Conservation (phyloP, 1,284 basidiomycete species). For the Moesziomyces sp. region DNA sequence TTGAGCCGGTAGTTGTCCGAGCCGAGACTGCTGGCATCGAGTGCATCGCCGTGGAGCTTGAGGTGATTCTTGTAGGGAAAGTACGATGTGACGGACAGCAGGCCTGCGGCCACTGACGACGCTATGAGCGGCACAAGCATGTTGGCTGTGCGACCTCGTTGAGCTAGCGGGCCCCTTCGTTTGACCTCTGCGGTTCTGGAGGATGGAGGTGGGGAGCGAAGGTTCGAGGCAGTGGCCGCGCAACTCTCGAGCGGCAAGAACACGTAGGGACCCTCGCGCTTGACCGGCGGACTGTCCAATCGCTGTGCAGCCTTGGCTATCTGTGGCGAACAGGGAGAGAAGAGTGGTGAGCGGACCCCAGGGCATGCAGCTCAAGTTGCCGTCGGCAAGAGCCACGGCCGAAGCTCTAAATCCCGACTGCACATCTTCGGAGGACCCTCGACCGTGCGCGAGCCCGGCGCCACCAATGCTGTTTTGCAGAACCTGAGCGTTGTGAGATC, state of each 20-base stretch:
- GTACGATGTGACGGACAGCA: constrained; percentile 42
- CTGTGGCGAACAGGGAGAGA: background rate
- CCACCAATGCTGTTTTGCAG: no score
- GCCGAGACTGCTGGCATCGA: constrained; percentile 4
- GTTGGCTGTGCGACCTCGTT: background rate
- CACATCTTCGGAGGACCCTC: constrained; percentile 33
- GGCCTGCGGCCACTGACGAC: constrained; percentile 32
- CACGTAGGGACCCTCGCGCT: constrained; percentile 8
- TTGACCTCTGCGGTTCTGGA: background rate
- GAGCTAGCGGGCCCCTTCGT: no score
- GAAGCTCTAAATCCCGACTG: constrained; percentile 14
- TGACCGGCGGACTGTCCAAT: constrained; percentile 15
- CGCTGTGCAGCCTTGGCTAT: background rate
- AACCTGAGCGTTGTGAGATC: no score
- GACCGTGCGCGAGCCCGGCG: constrained; percentile 9
- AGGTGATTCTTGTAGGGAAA: constrained; percentile 42
- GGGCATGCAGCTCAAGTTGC: constrained; percentile 20
- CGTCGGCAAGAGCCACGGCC: constrained; percentile 20
- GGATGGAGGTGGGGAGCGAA: constrained; percentile 2
- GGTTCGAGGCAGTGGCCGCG: background rate
- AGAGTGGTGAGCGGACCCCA: constrained; percentile 2
- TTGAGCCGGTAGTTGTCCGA: constrained; percentile 20
- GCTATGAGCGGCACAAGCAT: constrained; percentile 40
- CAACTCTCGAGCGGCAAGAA: background rate
- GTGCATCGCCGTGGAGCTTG: constrained; percentile 31